Evolutionary conservation across 805 yeast species (phyloP).

Genomic region (Candida hungchunana): DNA sequence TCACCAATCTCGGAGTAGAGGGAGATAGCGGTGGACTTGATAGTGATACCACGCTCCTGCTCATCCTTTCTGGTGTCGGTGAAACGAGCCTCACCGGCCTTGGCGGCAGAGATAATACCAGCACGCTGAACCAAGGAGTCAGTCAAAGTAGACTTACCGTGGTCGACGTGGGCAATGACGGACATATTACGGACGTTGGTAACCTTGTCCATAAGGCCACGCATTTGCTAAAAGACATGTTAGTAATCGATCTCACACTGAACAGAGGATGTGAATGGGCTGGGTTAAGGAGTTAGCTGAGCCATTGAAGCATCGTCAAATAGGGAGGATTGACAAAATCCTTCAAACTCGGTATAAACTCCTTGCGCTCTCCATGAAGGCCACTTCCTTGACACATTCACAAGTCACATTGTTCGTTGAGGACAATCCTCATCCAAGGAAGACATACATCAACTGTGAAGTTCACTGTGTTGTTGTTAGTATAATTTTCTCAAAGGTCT

Average conservation of each 20-base stretch:
- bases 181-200: conserved; percentile 99
- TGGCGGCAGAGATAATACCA: conserved; percentile 99
- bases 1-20: conserved; percentile 84
- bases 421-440: no score
- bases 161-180: conserved; percentile 99
- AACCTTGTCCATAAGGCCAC: conserved; percentile 99
- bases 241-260: conserved; percentile 20
- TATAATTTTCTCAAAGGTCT: no score
- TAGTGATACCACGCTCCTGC: conserved; percentile 99
- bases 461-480: conserved; percentile 36
- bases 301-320: no score
- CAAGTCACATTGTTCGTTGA: no score
- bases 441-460: conserved; percentile 51
- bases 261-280: no score
- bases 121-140: conserved; percentile 99
- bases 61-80: conserved; percentile 99
- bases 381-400: no score
- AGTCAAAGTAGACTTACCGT: conserved; percentile 99
- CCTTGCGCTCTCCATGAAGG: no score
- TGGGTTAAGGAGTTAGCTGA: no score
- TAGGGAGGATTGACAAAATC: no score
- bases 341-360: no score
- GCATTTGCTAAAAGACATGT: conserved; percentile 65
- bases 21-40: conserved; percentile 98
- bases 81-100: conserved; percentile 99